Conservation (phyloP, 2,329 filamentous ascomycete genomes). For the Xylariaceae sp. region DNA sequence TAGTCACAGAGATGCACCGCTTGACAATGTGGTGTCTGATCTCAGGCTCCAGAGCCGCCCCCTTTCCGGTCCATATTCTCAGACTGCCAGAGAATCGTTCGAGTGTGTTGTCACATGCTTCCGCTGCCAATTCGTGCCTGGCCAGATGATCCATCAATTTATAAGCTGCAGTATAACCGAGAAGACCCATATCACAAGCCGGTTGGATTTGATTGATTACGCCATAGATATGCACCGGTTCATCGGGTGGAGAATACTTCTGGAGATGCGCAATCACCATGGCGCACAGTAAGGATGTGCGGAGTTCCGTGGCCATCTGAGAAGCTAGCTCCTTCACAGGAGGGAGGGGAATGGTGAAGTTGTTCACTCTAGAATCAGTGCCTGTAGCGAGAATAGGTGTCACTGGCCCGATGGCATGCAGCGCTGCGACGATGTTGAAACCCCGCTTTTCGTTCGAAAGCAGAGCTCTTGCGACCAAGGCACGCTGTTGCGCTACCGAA, state of each 20-base stretch:
- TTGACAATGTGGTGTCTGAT: conserved; percentile 52
- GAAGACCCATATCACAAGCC: conserved; percentile 45
- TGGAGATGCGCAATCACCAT: conserved; percentile 56
- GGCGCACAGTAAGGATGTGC: conserved; percentile 54
- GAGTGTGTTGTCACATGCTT: conserved; percentile 44
- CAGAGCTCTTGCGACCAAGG: conserved; percentile 54
- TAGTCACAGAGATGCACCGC: conserved; percentile 51
- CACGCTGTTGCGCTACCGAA: conserved; percentile 62
- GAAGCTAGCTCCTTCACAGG: conserved; percentile 45
- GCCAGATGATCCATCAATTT: conserved; percentile 52
- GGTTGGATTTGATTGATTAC: conserved; percentile 42
- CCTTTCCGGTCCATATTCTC: conserved; percentile 55
- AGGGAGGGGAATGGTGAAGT: conserved; percentile 23
- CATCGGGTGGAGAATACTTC: conserved; percentile 37
- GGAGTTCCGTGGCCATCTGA: conserved; percentile 46
- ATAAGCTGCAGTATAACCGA: conserved; percentile 56
- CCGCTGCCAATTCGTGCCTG: conserved; percentile 42
- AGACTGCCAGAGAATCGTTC: conserved; percentile 54
- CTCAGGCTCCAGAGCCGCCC: conserved; percentile 45
- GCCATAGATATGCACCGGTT: conserved; percentile 45
- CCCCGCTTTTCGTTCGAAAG: conserved; percentile 50
- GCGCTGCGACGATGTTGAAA: conserved; percentile 50
- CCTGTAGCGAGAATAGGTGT: conserved; percentile 32
- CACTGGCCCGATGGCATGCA: conserved; percentile 46
- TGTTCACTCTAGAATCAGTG: conserved; percentile 19